These are phyloP conservation scores for Ogataea kodamae DNA, from an alignment of 805 yeast species.

Conservation along the genomic window DNA sequence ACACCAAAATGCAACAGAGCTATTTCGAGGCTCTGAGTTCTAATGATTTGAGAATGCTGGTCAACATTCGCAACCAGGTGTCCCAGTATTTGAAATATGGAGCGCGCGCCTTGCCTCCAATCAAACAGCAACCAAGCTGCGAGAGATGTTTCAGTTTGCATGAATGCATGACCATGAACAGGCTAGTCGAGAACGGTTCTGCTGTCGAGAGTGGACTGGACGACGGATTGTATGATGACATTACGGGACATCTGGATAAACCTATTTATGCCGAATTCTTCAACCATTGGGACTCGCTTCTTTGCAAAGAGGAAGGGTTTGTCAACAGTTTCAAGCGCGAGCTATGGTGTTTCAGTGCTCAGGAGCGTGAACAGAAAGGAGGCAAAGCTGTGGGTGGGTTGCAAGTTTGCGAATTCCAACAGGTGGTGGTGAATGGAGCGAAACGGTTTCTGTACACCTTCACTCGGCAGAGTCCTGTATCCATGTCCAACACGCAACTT, in stretches of 20 bases:
- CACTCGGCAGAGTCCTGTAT: constrained; percentile 31
- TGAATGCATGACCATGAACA: constrained; percentile 64
- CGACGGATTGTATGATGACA: constrained; percentile 41
- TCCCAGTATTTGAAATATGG: constrained; percentile 56
- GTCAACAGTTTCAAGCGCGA: constrained; percentile 51
- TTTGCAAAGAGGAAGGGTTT: constrained; percentile 71
- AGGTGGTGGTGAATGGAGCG: constrained; percentile 17
- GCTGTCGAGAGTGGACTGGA: constrained; percentile 52
- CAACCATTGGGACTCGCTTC: constrained; percentile 66
- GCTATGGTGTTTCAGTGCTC: constrained; percentile 61
- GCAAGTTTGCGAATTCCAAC: constrained; percentile 35
- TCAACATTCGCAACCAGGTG: constrained; percentile 69
- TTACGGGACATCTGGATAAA: constrained; percentile 48
- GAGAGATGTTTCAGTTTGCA: constrained; percentile 55
- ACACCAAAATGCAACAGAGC: constrained; percentile 58
- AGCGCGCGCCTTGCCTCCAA: constrained; percentile 48
- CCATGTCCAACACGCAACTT: constrained; percentile 45
- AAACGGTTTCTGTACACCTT: constrained; percentile 46
- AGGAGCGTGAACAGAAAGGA: constrained; percentile 54
- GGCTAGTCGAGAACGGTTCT: constrained; percentile 56
- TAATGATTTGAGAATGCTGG: constrained; percentile 60
- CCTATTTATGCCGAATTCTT: constrained; percentile 51
- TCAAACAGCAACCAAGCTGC: constrained; percentile 51
- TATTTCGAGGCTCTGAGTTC: constrained; percentile 40
- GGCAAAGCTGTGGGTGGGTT: constrained; percentile 60